Evolutionary conservation across 805 yeast genomes (phyloP).

Genomic region (Ogataea zsoltii): DNA sequence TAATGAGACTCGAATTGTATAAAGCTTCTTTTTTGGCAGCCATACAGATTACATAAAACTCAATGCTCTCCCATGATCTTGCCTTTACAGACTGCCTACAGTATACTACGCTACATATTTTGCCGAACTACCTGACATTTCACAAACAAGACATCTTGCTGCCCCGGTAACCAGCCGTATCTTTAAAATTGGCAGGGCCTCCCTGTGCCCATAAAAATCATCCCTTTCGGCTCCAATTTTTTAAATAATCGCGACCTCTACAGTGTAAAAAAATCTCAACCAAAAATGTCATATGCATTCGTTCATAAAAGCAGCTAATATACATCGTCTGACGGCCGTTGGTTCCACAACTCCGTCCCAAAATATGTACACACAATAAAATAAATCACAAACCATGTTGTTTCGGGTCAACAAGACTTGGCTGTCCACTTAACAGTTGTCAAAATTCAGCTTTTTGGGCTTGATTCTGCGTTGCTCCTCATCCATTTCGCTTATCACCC

Average conservation of each 20-base stretch:
- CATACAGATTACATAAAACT: too few relatives aligned
- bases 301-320: conserved; percentile 5
- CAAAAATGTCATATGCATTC: conserved; percentile 3
- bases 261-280: neutral
- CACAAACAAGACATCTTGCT: too few relatives aligned
- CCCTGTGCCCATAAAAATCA: neutral
- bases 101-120: too few relatives aligned
- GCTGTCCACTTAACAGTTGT: conserved; percentile 6
- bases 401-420: neutral
- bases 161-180: too few relatives aligned
- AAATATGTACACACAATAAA: conserved; percentile 6
- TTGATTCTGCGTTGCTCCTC: conserved; percentile 35
- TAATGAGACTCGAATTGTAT: too few relatives aligned
- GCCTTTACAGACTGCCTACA: too few relatives aligned
- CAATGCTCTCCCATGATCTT: too few relatives aligned
- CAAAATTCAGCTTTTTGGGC: conserved; percentile 42
- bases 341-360: neutral
- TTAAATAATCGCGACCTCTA: neutral
- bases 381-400: neutral
- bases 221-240: neutral
- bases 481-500: conserved; percentile 31
- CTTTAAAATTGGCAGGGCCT: too few relatives aligned
- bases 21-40: too few relatives aligned
- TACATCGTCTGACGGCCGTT: conserved; percentile 3
- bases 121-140: too few relatives aligned